phyloP scores from a whole-genome alignment of 805 yeast species.

The Starmerella khaoyaiensis region DNA sequence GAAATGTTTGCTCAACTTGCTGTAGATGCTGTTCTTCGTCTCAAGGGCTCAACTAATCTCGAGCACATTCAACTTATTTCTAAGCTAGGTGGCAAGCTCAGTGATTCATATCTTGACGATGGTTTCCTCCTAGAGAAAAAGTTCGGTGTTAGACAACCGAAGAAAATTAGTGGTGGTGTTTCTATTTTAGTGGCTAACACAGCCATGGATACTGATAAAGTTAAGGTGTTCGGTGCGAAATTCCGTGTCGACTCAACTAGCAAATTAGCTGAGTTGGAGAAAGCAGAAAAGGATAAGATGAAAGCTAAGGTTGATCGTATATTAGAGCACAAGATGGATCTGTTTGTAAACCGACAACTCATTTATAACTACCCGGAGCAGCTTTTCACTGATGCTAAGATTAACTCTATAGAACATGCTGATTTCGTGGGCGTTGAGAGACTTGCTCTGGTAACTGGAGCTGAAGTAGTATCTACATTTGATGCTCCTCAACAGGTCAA shows the following conservation, averaged over 20 bases:
- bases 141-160: conserved; percentile 92
- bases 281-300: conserved; percentile 92
- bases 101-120: conserved; percentile 88
- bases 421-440: conserved; percentile 97
- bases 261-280: conserved; percentile 84
- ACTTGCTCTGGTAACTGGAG: conserved; percentile 91
- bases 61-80: conserved; percentile 89
- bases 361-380: conserved; percentile 98
- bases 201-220: conserved; percentile 88
- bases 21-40: conserved; percentile 82
- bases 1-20: conserved; percentile 80
- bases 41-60: conserved; percentile 74
- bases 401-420: conserved; percentile 93
- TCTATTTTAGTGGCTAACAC: conserved; percentile 88
- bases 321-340: conserved; percentile 70
- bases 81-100: conserved; percentile 81
- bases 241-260: conserved; percentile 92
- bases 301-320: conserved; percentile 77
- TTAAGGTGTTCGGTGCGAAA: conserved; percentile 93
- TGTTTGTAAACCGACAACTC: conserved; percentile 89
- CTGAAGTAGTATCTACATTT: conserved; percentile 93
- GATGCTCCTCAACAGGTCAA: conserved; percentile 80
- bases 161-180: conserved; percentile 48
- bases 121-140: conserved; percentile 86
- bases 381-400: conserved; percentile 71